Evolutionary conservation across 2,329 filamentous ascomycete species (phyloP).

Genomic region (Xylaria sp.): DNA sequence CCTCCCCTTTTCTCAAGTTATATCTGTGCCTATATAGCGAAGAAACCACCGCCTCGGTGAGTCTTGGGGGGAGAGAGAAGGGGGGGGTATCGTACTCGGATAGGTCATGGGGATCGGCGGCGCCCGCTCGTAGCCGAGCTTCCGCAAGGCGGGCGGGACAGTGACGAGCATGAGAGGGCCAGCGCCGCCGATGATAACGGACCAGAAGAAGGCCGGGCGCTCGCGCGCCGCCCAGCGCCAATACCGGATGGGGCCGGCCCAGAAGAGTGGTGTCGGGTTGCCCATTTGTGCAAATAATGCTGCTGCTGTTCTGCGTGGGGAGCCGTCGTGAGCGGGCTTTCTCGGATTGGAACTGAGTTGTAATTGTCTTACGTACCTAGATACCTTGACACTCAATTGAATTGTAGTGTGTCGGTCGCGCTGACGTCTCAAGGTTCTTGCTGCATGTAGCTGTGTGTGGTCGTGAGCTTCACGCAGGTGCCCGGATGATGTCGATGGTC

Average conservation of each 20-base stretch:
- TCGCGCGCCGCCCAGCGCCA: slow-evolving; percentile 84
- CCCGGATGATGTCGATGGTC: slow-evolving; percentile 12
- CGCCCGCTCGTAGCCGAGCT: slow-evolving; percentile 73
- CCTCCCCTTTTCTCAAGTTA: neutral
- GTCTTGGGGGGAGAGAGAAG: neutral
- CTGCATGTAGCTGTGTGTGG: slow-evolving; percentile 17
- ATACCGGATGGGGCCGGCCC: slow-evolving; percentile 80
- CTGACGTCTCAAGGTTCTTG: too few species aligned
- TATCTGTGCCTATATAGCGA: too few species aligned
- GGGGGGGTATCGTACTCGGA: slow-evolving; percentile 69
- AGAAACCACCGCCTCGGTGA: neutral
- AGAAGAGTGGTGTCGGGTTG: slow-evolving; percentile 73
- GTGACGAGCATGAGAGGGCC: slow-evolving; percentile 72
- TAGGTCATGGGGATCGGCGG: slow-evolving; percentile 84
- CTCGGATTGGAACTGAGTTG: slow-evolving; percentile 3
- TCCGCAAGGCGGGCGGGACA: slow-evolving; percentile 73
- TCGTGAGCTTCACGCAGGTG: slow-evolving; percentile 12
- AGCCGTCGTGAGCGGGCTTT: slow-evolving; percentile 1
- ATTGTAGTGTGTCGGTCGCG: slow-evolving; percentile 15
- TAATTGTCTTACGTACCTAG: neutral
- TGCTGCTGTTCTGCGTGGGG: neutral
- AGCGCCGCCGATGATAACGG: slow-evolving; percentile 70
- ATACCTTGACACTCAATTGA: slow-evolving; percentile 42
- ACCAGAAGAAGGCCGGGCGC: slow-evolving; percentile 91
- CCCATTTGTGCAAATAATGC: slow-evolving; percentile 40